phyloP scores from a whole-genome alignment of 1,284 basidiomycete species.

The Trametes versicolor region DNA sequence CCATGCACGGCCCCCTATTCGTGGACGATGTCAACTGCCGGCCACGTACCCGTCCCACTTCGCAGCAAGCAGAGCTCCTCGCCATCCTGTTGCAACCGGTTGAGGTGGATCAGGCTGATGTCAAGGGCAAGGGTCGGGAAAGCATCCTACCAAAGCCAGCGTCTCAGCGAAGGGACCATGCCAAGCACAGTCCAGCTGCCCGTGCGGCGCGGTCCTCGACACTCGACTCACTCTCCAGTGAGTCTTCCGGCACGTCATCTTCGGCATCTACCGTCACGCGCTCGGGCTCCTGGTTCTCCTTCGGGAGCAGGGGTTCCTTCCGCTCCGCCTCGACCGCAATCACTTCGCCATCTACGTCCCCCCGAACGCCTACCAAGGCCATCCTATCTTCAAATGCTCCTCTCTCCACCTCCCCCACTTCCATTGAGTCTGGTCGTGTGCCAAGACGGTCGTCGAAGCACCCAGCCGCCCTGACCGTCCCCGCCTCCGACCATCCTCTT shows the following conservation, averaged over 20 bases:
- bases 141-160: conserved; percentile 16
- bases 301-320: conserved; percentile 52
- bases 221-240: conserved; percentile 30
- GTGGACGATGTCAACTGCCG: conserved; percentile 50
- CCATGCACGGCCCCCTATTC: conserved; percentile 71
- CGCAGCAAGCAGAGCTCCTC: conserved; percentile 52
- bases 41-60: conserved; percentile 43
- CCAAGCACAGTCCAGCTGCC: conserved; percentile 18
- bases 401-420: conserved; percentile 30
- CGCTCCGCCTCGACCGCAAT: conserved; percentile 45
- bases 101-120: conserved; percentile 45
- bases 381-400: conserved; percentile 37
- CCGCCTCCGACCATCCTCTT: conserved; percentile 32
- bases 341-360: conserved; percentile 50
- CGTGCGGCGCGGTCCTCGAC: conserved; percentile 31
- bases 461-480: conserved; percentile 19
- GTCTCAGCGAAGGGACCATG: conserved; percentile 29
- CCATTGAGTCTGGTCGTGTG: conserved; percentile 18
- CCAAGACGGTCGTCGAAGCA: conserved; percentile 24
- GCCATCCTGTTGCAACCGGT: conserved; percentile 57
- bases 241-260: conserved; percentile 46
- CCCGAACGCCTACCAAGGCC: conserved; percentile 49
- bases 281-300: conserved; percentile 66
- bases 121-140: conserved; percentile 47
- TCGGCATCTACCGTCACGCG: conserved; percentile 45